Percentiles rank a stretch among this genome's conserved stretches.
These are phyloP conservation scores for Priceomyces haplophilus DNA, from an alignment of 805 yeast species.

Conservation along the genomic window DNA sequence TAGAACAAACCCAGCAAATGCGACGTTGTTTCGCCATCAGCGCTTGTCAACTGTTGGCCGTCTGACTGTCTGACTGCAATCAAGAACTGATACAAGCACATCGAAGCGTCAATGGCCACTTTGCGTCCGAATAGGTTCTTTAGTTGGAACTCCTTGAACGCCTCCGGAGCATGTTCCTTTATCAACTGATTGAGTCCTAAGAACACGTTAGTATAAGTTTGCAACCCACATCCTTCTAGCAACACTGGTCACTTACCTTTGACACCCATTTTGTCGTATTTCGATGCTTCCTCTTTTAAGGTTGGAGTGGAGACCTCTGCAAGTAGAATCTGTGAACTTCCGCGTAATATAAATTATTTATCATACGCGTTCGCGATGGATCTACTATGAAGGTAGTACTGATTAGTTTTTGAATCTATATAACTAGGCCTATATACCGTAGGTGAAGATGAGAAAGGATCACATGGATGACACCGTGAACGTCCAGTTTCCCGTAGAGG, in stretches of 20 bases:
- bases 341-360: too few relatives aligned
- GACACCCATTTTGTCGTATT: slow-evolving; percentile 42
- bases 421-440: background rate
- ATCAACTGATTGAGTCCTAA: slow-evolving; percentile 80
- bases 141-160: slow-evolving; percentile 75
- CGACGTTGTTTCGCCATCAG: slow-evolving; percentile 85
- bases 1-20: slow-evolving; percentile 97
- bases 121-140: slow-evolving; percentile 88
- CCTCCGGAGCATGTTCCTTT: slow-evolving; percentile 84
- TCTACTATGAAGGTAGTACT: too few relatives aligned
- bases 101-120: slow-evolving; percentile 96
- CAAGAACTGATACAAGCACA: slow-evolving; percentile 93
- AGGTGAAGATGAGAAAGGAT: background rate
- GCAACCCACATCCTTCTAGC: too few relatives aligned
- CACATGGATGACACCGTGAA: slow-evolving; percentile 49
- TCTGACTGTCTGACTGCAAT: slow-evolving; percentile 96
- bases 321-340: too few relatives aligned
- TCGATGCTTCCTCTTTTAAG: too few relatives aligned
- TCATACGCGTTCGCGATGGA: too few relatives aligned
- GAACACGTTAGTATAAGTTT: slow-evolving; percentile 13
- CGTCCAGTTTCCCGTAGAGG: slow-evolving; percentile 69
- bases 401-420: background rate
- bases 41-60: slow-evolving; percentile 88
- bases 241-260: slow-evolving; percentile 34
- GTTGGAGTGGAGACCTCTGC: too few relatives aligned